phyloP scores from a whole-genome alignment of 1,284 basidiomycete genomes.

The Ustilago loliicola region DNA sequence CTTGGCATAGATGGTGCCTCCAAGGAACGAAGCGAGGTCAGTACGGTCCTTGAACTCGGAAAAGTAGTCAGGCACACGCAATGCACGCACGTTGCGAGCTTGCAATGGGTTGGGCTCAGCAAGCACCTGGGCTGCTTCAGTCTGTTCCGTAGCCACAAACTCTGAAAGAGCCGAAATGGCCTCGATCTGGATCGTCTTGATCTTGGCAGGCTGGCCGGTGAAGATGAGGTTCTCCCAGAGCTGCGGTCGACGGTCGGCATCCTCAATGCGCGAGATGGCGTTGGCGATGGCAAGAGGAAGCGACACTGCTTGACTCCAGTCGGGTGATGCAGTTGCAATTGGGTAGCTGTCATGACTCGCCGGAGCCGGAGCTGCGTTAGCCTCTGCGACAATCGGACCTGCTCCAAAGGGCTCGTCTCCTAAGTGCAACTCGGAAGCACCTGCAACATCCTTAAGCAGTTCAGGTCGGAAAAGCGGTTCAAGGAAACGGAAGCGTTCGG shows the following conservation, averaged over 20 bases:
- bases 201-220: slow-evolving; percentile 58
- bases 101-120: slow-evolving; percentile 63
- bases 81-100: slow-evolving; percentile 60
- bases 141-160: slow-evolving; percentile 49
- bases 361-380: slow-evolving; percentile 1
- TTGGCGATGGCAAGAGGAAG: slow-evolving; percentile 54
- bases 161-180: slow-evolving; percentile 51
- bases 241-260: slow-evolving; percentile 55
- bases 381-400: slow-evolving; percentile 26
- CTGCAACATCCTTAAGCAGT: slow-evolving; percentile 55
- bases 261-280: slow-evolving; percentile 52
- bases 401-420: slow-evolving; percentile 54
- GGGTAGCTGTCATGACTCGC: slow-evolving; percentile 37
- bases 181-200: slow-evolving; percentile 57
- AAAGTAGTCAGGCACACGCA: slow-evolving; percentile 69
- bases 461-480: slow-evolving; percentile 62
- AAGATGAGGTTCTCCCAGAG: slow-evolving; percentile 68
- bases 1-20: slow-evolving; percentile 69
- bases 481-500: slow-evolving; percentile 59
- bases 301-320: slow-evolving; percentile 39
- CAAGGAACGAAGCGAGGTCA: slow-evolving; percentile 66
- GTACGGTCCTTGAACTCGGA: slow-evolving; percentile 68
- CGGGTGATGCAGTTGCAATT: slow-evolving; percentile 19
- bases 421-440: slow-evolving; percentile 24
- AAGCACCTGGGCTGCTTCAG: slow-evolving; percentile 58